phyloP scores from a whole-genome alignment of 345 rosid genomes.

The Dimocarpus longan region DNA sequence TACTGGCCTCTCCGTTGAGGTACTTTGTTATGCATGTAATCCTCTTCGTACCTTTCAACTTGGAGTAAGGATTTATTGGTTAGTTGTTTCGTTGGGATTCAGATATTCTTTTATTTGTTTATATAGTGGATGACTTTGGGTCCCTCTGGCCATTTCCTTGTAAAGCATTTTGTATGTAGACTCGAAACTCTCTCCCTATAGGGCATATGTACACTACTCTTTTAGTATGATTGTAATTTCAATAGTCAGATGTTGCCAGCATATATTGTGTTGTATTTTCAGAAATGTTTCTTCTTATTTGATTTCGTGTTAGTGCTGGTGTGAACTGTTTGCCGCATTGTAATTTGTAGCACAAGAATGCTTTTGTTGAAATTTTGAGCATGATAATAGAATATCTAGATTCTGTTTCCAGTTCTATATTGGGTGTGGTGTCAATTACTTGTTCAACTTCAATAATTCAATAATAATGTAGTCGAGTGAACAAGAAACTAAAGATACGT shows the following conservation, averaged over 20 bases:
- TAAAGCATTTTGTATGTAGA: slow-evolving; percentile 7
- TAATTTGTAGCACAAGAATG: no score
- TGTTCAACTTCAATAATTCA: no score
- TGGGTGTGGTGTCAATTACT: no score
- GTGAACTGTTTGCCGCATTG: background rate
- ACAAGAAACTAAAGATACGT: background rate
- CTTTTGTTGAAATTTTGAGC: no score
- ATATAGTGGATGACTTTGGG: slow-evolving; percentile 8
- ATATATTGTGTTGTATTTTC: background rate
- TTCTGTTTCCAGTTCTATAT: no score
- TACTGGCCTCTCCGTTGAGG: slow-evolving; percentile 1
- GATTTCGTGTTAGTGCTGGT: background rate
- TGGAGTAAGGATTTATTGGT: slow-evolving; percentile 12
- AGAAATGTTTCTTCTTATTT: slow-evolving; percentile 6
- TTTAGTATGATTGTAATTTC: slow-evolving; percentile 3
- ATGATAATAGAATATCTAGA: no score
- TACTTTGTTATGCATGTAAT: background rate
- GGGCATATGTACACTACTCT: background rate
- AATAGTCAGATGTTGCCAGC: background rate
- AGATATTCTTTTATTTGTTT: slow-evolving; percentile 23
- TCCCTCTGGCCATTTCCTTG: slow-evolving; percentile 4
- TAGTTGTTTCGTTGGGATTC: background rate
- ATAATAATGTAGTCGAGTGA: no score
- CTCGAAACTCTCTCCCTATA: slow-evolving; percentile 11
- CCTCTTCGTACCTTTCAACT: slow-evolving; percentile 8